A percentile compares a stretch with the other conserved stretches of the same genome.
Conservation (phyloP, 495 filamentous ascomycete species). For the Neurospora sublineolata region DNA sequence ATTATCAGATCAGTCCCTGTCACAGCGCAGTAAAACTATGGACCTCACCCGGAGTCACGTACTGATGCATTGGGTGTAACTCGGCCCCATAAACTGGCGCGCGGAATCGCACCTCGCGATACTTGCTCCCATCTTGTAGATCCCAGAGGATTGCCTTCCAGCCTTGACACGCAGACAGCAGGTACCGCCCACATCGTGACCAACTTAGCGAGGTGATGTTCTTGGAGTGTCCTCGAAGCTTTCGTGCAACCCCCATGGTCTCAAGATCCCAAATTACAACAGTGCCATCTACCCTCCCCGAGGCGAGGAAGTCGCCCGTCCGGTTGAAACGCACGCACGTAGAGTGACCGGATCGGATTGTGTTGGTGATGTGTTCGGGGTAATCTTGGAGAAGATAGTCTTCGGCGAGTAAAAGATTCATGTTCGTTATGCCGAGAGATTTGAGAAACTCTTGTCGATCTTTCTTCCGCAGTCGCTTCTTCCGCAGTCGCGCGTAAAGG, state of each 20-base stretch:
- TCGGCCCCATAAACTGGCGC: conserved; percentile 93
- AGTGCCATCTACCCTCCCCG: conserved; percentile 84
- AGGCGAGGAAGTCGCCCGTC: conserved; percentile 85
- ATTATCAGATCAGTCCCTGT: not conserved
- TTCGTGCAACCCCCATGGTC: conserved; percentile 88
- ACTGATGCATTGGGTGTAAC: conserved; percentile 87
- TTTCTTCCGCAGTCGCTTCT: conserved; percentile 4
- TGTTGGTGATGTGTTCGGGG: conserved; percentile 76
- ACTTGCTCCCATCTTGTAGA: conserved; percentile 50
- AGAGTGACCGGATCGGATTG: conserved; percentile 60
- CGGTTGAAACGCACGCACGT: conserved; percentile 79
- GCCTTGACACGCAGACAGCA: conserved; percentile 89
- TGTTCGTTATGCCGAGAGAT: conserved; percentile 11
- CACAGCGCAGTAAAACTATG: not conserved
- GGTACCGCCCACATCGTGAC: conserved; percentile 81
- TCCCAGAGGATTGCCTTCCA: conserved; percentile 97
- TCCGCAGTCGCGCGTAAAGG: conserved; percentile 6
- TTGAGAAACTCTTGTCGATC: not conserved
- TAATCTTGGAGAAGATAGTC: conserved; percentile 80
- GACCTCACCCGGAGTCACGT: conserved; percentile 15
- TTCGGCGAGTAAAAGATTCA: conserved; percentile 43
- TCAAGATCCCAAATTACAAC: conserved; percentile 95
- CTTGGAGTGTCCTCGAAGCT: conserved; percentile 79
- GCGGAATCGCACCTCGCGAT: conserved; percentile 64
- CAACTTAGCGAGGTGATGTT: conserved; percentile 90